These are phyloP conservation scores for Lithocarpus polystachyus DNA, from an alignment of 306 rosid genomes.

Conservation along the genomic window DNA sequence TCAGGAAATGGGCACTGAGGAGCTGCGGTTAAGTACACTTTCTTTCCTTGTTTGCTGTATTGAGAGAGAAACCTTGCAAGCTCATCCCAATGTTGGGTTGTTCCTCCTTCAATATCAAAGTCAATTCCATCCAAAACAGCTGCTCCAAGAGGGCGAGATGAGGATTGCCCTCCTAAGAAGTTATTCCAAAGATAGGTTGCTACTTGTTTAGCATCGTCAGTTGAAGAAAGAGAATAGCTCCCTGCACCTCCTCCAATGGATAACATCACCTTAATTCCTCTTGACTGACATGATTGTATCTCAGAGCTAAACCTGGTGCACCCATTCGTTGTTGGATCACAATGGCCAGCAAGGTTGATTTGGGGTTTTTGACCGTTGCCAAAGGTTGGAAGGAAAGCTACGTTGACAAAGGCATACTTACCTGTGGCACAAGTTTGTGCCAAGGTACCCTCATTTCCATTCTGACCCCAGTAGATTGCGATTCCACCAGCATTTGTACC, in stretches of 20 bases:
- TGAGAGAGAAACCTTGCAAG: constrained; percentile 46
- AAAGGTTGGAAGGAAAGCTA: constrained; percentile 47
- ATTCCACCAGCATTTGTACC: constrained; percentile 11
- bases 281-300: constrained; percentile 38
- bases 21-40: constrained; percentile 50
- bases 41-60: constrained; percentile 36
- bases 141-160: constrained; percentile 46
- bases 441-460: constrained; percentile 43
- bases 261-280: constrained; percentile 48
- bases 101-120: constrained; percentile 63
- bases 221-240: constrained; percentile 44
- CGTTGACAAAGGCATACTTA: constrained; percentile 37
- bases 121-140: constrained; percentile 62
- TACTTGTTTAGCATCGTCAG: constrained; percentile 44
- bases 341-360: constrained; percentile 48
- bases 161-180: constrained; percentile 53
- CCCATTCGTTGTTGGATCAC: constrained; percentile 41
- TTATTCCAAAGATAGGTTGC: constrained; percentile 57
- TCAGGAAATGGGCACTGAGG: constrained; percentile 67
- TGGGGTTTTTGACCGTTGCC: constrained; percentile 46
- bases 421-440: constrained; percentile 51
- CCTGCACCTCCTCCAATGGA: constrained; percentile 60
- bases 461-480: constrained; percentile 57
- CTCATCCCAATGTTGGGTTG: constrained; percentile 47
- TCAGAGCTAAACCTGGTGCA: constrained; percentile 40